Percentiles rank a stretch among this genome's conserved stretches.
Conservation (phyloP, 2,329 filamentous ascomycete species). For the Fusarium sp. region DNA sequence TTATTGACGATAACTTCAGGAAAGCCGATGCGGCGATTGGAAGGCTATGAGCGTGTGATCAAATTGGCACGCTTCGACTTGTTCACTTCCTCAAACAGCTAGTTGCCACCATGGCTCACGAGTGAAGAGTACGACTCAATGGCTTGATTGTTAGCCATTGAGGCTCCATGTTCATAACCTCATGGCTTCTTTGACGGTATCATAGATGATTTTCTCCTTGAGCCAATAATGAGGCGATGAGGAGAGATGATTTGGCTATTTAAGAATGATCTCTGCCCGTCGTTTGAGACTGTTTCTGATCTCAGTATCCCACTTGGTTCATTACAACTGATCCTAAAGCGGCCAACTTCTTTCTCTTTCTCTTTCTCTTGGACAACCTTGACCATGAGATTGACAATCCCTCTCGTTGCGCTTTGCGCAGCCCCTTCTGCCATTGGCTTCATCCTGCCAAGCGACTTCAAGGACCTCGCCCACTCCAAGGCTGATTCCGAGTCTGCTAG, state of each 20-base stretch:
- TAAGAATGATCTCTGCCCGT: constrained; percentile 12
- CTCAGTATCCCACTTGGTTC: not conserved
- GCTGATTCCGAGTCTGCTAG: no score
- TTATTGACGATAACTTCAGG: not conserved
- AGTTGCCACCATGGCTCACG: not conserved
- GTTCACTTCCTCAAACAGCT: not conserved
- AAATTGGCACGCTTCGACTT: not conserved
- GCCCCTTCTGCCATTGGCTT: constrained; percentile 28
- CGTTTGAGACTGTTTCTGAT: not conserved
- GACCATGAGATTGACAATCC: constrained; percentile 44
- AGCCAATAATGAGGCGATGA: not conserved
- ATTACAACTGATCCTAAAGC: not conserved
- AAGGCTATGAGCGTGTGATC: not conserved
- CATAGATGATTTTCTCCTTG: not conserved
- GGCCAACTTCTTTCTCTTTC: not conserved
- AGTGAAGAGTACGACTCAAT: not conserved
- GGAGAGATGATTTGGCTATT: constrained; percentile 1
- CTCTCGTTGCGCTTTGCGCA: constrained; percentile 41
- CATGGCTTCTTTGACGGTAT: not conserved
- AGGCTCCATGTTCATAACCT: not conserved
- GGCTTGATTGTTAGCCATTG: not conserved
- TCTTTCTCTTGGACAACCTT: not conserved
- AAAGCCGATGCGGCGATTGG: not conserved
- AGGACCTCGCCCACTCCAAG: not conserved
- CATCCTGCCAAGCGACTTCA: constrained; percentile 1